A percentile compares a stretch with the other conserved stretches of the same genome.
phyloP scores from a whole-genome alignment of 331 rosid genomes.

The Cydonia oblonga region DNA sequence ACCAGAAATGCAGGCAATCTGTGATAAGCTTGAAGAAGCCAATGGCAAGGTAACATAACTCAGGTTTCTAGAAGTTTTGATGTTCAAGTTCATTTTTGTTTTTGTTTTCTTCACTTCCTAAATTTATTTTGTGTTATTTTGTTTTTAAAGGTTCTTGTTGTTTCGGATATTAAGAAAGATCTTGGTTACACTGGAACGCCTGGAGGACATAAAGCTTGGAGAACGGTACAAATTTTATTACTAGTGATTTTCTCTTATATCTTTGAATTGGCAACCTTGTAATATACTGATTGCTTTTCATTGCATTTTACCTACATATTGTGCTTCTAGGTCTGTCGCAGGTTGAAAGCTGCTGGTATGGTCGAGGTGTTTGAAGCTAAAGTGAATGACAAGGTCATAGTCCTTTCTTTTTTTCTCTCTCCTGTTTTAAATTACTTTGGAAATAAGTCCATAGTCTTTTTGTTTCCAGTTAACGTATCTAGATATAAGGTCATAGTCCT shows the following conservation, averaged over 20 bases:
- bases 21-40: conserved; percentile 63
- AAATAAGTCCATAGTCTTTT: neutral
- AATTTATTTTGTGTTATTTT: conserved; percentile 7
- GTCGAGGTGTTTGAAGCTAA: conserved; percentile 77
- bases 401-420: neutral
- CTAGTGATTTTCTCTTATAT: neutral
- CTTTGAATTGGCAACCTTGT: neutral
- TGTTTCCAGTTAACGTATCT: neutral
- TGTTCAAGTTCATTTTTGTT: neutral
- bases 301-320: conserved; percentile 11
- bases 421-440: neutral
- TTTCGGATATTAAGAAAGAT: conserved; percentile 67
- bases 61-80: conserved; percentile 5
- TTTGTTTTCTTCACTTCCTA: neutral
- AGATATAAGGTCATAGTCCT: neutral
- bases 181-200: conserved; percentile 64
- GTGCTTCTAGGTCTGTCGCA: conserved; percentile 40
- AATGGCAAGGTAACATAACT: conserved; percentile 53
- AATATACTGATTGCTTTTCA: neutral
- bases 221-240: conserved; percentile 37
- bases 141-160: conserved; percentile 68
- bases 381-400: conserved; percentile 87
- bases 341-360: conserved; percentile 49
- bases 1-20: conserved; percentile 65
- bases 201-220: conserved; percentile 68